Conservation (phyloP, 2,329 filamentous ascomycete species). For the Fusarium cicatricum region DNA sequence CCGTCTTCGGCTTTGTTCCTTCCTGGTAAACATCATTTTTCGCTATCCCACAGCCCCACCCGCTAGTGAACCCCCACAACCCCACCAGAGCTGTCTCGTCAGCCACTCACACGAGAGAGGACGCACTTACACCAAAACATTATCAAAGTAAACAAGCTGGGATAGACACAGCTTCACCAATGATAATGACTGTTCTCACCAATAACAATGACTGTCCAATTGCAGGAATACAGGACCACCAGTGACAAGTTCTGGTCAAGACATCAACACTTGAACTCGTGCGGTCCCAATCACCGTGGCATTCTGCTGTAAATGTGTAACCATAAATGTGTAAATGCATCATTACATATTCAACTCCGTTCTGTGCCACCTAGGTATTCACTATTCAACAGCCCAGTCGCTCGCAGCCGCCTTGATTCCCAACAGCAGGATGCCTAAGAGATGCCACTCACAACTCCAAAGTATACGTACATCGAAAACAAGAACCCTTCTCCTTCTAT, state of each 20-base stretch:
- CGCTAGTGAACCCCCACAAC: constrained; percentile 2
- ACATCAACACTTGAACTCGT: no score
- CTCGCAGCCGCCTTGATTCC: not conserved
- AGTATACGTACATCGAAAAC: constrained; percentile 26
- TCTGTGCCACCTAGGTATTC: not conserved
- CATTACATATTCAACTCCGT: not conserved
- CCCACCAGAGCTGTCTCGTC: constrained; percentile 6
- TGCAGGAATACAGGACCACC: no score
- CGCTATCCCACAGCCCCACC: constrained; percentile 11
- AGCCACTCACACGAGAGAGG: not conserved
- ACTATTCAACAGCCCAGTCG: constrained; percentile 10
- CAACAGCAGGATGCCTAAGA: not conserved
- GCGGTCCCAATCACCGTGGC: no score
- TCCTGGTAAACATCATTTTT: not conserved
- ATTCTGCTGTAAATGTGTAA: not conserved
- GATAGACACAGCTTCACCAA: not conserved
- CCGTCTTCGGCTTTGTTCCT: constrained; percentile 37
- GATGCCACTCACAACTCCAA: not conserved
- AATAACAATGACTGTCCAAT: no score
- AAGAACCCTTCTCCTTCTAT: constrained; percentile 6
- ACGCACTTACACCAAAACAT: constrained; percentile 18
- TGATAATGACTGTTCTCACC: not conserved
- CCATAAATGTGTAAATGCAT: not conserved
- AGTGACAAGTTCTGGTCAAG: not conserved
- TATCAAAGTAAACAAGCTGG: constrained; percentile 2